Percentiles rank a stretch among this genome's conserved stretches.
These are phyloP conservation scores for Iris pallida DNA, from an alignment of 116 monocot species.

Conservation along the genomic window DNA sequence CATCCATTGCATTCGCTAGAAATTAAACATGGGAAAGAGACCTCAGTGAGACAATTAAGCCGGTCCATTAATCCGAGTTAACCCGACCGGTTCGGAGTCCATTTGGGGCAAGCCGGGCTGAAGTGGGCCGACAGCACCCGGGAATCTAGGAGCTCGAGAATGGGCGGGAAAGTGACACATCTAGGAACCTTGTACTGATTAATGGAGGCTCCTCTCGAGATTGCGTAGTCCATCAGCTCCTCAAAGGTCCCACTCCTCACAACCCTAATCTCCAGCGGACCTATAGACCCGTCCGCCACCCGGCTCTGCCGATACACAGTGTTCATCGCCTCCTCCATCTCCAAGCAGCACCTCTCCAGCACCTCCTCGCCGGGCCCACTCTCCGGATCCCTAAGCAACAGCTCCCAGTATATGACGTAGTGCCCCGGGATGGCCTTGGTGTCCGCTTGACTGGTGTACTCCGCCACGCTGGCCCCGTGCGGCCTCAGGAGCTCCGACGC, in stretches of 20 bases:
- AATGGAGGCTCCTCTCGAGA: constrained; percentile 36
- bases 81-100: constrained; percentile 21
- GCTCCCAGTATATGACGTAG: constrained; percentile 47
- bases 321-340: constrained; percentile 41
- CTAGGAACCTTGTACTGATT: constrained; percentile 56
- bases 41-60: too few species aligned
- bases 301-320: constrained; percentile 34
- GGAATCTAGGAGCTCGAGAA: constrained; percentile 41
- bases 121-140: constrained; percentile 26
- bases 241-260: constrained; percentile 37
- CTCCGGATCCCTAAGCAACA: constrained; percentile 3
- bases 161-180: constrained; percentile 20
- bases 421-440: constrained; percentile 30
- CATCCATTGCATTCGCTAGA: too few species aligned
- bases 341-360: constrained; percentile 36
- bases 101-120: constrained; percentile 38
- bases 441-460: constrained; percentile 43
- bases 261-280: constrained; percentile 49
- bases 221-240: constrained; percentile 38
- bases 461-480: constrained; percentile 17
- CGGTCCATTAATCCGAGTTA: too few species aligned
- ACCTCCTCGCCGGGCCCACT: neutral
- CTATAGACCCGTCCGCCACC: constrained; percentile 20
- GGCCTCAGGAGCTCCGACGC: constrained; percentile 21
- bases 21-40: too few species aligned